A percentile compares a stretch with the other conserved stretches of the same genome.
Conservation (phyloP, 2,329 filamentous ascomycete genomes). For the Aspergillus pseudoglaucus region DNA sequence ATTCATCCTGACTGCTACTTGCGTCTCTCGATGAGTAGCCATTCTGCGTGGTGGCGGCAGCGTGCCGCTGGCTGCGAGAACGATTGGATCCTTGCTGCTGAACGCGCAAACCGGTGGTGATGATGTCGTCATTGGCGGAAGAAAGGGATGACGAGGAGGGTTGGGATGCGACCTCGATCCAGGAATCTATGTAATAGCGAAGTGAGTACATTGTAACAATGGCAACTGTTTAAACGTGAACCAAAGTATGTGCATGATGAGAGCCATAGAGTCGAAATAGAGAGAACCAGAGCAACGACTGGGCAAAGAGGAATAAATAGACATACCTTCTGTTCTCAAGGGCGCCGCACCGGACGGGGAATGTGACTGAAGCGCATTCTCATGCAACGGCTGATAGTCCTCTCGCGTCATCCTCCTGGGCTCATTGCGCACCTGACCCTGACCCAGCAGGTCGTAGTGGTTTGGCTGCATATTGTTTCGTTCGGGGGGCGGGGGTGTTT, state of each 20-base stretch:
- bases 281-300: neutral
- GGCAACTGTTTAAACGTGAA: slow-evolving; percentile 1
- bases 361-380: slow-evolving; percentile 27
- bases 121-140: slow-evolving; percentile 73
- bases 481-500: too few species aligned
- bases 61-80: slow-evolving; percentile 31
- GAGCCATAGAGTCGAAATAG: slow-evolving; percentile 2
- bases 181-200: slow-evolving; percentile 66
- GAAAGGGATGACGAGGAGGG: slow-evolving; percentile 91
- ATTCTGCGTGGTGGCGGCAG: slow-evolving; percentile 34
- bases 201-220: slow-evolving; percentile 37
- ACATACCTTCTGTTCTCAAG: slow-evolving; percentile 40
- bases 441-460: slow-evolving; percentile 33
- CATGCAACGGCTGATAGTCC: slow-evolving; percentile 23
- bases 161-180: slow-evolving; percentile 89
- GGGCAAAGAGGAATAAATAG: slow-evolving; percentile 7
- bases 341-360: slow-evolving; percentile 26
- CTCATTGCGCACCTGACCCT: slow-evolving; percentile 31
- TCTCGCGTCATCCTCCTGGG: slow-evolving; percentile 31
- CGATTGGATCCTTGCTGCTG: slow-evolving; percentile 47
- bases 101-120: slow-evolving; percentile 78
- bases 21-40: slow-evolving; percentile 39
- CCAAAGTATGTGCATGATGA: slow-evolving; percentile 13
- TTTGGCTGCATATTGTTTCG: slow-evolving; percentile 31
- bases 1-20: slow-evolving; percentile 83